phyloP scores from a whole-genome alignment of 2,329 filamentous ascomycete species.

The Hymenoscyphus fructigenus region DNA sequence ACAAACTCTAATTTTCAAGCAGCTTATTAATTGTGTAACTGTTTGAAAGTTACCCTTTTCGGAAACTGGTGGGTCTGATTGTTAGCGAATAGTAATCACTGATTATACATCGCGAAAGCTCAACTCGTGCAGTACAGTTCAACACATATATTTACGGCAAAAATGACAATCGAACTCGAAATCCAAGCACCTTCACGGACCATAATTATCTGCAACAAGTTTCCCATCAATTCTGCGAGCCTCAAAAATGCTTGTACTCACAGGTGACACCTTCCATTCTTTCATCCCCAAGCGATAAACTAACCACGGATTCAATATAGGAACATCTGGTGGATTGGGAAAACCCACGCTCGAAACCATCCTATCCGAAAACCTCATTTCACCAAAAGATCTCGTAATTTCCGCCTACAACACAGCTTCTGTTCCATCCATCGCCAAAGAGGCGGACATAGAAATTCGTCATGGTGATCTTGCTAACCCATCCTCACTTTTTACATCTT shows the following conservation, averaged over 20 bases:
- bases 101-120: background rate
- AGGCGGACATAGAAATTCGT: background rate
- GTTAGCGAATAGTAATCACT: background rate
- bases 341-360: background rate
- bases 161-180: background rate
- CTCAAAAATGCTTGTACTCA: background rate
- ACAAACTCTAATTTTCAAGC: background rate
- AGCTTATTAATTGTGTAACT: background rate
- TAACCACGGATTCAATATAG: background rate
- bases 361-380: background rate
- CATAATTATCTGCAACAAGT: background rate
- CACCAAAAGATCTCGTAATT: background rate
- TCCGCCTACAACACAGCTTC: background rate
- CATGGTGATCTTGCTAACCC: background rate
- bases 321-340: background rate
- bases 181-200: background rate
- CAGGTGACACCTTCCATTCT: background rate
- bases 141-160: background rate
- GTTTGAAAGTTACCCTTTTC: background rate
- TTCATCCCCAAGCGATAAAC: background rate
- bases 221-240: background rate
- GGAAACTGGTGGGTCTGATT: background rate
- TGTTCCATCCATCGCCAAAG: background rate
- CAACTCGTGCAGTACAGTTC: background rate
- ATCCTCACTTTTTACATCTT: background rate